Base-by-base conservation (phyloP, 441 rosid genomes). In the Pelargonium exstipulatum region DNA sequence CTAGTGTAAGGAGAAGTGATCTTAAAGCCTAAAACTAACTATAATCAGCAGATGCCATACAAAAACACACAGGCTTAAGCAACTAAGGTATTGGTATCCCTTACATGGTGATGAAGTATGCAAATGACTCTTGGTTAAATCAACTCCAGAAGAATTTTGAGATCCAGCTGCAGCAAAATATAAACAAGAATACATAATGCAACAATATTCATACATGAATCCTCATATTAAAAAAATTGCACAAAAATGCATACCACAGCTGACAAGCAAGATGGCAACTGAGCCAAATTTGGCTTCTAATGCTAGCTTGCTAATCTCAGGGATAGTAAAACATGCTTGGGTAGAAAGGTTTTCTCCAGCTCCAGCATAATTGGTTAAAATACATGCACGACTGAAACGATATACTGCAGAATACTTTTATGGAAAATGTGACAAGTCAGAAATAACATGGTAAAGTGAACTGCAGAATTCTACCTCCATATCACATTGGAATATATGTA, bases 341-440 rank as follows among this genome's bases (percentile, higher is more conserved):
- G 82, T 83, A 82, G 85, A 88, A 74, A 75, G 74, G 73, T 82
- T 79, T 71, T 87, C 95, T 76, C 83, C 89, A 72, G 76, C 79
- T 76, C 93, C 99, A 67, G 79, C 42, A 78, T 84, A 85, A 81
- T 85, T 77, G 71, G 89, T 90, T 81, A 95, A 74, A 70, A 88
- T 77, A 69, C 93, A 88, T 13, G 92, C 95, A 72, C 91, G 90
- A 65, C 82, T 88, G 78, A 88, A 95, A 80, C 84, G 87, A 77
- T 90, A 95, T 70, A 82, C 95, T 79, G 95, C 96, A 86, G 95
- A 88, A 79, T 85, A 81, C 99, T 95, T 83, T 80, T 81, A 78
- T 69, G 83, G 78, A 64, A 82, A 71, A 74, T 69, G 71, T 72
- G 62, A 67, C 55, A 75, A 60, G 78, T 83, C 69, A 80, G 79